Conservation (phyloP, 2,329 filamentous ascomycete genomes). For the Colletotrichum endophyticum region DNA sequence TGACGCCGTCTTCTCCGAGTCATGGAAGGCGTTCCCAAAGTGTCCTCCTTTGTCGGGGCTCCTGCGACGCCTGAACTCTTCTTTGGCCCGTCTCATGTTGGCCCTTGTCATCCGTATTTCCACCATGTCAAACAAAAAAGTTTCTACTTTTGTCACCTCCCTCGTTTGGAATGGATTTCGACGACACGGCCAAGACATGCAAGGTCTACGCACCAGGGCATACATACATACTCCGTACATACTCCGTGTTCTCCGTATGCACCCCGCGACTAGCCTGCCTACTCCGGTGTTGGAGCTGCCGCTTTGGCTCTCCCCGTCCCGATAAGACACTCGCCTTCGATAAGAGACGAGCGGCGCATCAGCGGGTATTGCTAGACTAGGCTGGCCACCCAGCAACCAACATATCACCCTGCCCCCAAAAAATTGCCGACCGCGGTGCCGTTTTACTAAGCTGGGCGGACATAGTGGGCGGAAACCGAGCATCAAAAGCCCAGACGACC, state of each 20-base stretch:
- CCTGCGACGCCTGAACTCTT: neutral
- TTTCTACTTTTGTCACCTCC: neutral
- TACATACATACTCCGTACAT: neutral
- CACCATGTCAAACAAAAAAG: neutral
- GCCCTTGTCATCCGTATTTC: neutral
- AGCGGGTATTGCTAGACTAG: neutral
- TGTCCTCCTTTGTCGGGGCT: neutral
- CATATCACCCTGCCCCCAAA: neutral
- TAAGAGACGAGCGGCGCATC: neutral
- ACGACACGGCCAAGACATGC: neutral
- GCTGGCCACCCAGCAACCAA: neutral
- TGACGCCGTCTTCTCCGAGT: neutral
- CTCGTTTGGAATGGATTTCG: neutral
- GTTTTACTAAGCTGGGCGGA: neutral
- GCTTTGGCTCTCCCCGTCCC: neutral
- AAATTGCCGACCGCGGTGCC: neutral
- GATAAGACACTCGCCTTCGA: constrained; percentile 7
- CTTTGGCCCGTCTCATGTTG: neutral
- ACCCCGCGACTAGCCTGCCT: neutral
- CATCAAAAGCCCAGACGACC: neutral
- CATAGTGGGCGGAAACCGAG: neutral
- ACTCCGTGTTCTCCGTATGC: neutral
- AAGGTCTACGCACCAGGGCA: neutral
- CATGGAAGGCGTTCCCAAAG: neutral
- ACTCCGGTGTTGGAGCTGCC: neutral